phyloP scores from a whole-genome alignment of 164 flowering plant species.

The grape (Vitis vinifera) region ASM3070453v1 NC_081811.1:938501-939000 shows the following conservation, averaged over 20 bases:
- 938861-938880: conserved; percentile 94
- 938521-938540: not conserved
- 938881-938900: not conserved
- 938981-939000: no score
- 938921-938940: not conserved
- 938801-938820: conserved; percentile 30
- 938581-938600: not conserved
- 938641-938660: conserved; percentile 77
- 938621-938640: conserved; percentile 34
- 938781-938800: conserved; percentile 17
- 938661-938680: conserved; percentile 96
- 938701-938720: conserved; percentile 68
- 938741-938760: conserved; percentile 24
- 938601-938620: not conserved
- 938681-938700: conserved; percentile 93
- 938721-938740: conserved; percentile 29
- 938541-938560: not conserved
- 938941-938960: no score
- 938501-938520: not conserved
- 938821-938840: conserved; percentile 26
- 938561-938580: not conserved
- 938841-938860: conserved; percentile 56
- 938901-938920: not conserved
- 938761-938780: conserved; percentile 16
- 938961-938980: no score